Percentiles rank a stretch among this genome's conserved stretches.
Evolutionary conservation across 2,329 filamentous ascomycete species (phyloP).

Genomic region (Bipolaris bicolor): DNA sequence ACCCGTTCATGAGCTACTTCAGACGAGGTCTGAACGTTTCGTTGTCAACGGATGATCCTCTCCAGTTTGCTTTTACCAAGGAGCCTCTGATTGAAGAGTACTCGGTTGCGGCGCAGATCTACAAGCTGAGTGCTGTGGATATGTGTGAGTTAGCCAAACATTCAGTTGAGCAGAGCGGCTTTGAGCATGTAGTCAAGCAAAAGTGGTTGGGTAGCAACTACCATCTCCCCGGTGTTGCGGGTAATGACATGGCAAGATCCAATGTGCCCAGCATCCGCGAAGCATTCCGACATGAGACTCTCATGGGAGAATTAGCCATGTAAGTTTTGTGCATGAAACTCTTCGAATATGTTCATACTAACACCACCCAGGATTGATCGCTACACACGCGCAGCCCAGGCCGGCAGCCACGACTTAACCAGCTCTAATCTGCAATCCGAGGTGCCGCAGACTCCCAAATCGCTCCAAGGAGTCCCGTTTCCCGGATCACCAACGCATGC

Average conservation of each 20-base stretch:
- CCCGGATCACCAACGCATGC: conserved; percentile 50
- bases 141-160: conserved; percentile 99
- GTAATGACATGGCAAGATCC: conserved; percentile 93
- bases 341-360: conserved; percentile 2
- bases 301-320: conserved; percentile 84
- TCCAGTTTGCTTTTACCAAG: conserved; percentile 98
- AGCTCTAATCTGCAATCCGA: conserved; percentile 44
- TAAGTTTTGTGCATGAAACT: conserved; percentile 55
- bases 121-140: conserved; percentile 94
- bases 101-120: conserved; percentile 96
- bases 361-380: conserved; percentile 44
- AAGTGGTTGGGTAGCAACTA: conserved; percentile 87
- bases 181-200: conserved; percentile 86
- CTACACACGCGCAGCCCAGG: conserved; percentile 50
- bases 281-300: conserved; percentile 85
- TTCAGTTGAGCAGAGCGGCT: conserved; percentile 92
- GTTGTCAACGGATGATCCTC: conserved; percentile 91
- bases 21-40: conserved; percentile 93
- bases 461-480: conserved; percentile 30
- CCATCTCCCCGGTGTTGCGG: conserved; percentile 75
- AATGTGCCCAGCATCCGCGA: conserved; percentile 94
- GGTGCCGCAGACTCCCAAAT: conserved; percentile 39
- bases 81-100: conserved; percentile 98
- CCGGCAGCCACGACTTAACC: conserved; percentile 41
- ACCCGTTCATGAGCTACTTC: conserved; percentile 96